These are phyloP conservation scores for Phyllosticta citrichinensis DNA, from an alignment of 2,329 filamentous ascomycete species.

Conservation along the genomic window DNA sequence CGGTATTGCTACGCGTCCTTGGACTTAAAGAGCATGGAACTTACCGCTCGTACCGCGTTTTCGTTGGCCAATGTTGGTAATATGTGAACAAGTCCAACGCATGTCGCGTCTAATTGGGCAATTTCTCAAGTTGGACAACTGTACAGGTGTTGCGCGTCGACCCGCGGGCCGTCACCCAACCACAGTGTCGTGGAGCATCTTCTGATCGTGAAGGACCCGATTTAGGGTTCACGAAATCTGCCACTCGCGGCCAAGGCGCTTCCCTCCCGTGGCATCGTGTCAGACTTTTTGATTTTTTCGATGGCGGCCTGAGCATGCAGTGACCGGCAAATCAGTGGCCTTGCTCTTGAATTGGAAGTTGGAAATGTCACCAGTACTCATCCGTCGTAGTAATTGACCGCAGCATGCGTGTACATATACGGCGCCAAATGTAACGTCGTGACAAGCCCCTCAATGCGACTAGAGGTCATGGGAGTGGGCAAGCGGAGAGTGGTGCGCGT, in stretches of 20 bases:
- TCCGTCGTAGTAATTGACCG: background rate
- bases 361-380: background rate
- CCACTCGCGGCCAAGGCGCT: background rate
- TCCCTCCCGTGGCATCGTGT: background rate
- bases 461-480: background rate
- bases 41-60: background rate
- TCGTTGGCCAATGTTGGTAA: background rate
- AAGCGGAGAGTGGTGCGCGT: background rate
- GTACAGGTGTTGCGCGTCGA: background rate
- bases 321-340: background rate
- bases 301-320: background rate
- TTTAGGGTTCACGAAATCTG: background rate
- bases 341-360: background rate
- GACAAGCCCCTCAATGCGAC: background rate
- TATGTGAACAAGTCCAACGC: background rate
- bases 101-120: background rate
- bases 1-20: background rate
- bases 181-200: background rate
- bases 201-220: background rate
- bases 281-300: background rate
- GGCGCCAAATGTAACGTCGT: background rate
- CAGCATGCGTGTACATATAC: background rate
- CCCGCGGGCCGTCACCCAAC: background rate
- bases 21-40: background rate
- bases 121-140: background rate